Evolutionary conservation across 768 basidiomycete species (phyloP), one percentile per base, ranked within the genome.

Genomic region (Lyophyllum semitale): DNA sequence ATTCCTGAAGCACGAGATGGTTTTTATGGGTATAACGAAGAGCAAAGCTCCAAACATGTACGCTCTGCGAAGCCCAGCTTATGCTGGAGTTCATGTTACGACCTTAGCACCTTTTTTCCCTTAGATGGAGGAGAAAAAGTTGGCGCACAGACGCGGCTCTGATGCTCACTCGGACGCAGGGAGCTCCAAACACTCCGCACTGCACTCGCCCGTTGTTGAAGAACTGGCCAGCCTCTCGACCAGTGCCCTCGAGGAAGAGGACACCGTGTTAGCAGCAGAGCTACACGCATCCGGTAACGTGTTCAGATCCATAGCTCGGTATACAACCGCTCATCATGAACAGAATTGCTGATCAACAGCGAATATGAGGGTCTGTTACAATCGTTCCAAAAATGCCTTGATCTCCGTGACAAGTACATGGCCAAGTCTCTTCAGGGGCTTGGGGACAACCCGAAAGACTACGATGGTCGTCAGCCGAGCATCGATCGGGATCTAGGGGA

Each of bases 331-430:
- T 51, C 4, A 37, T 37, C 56, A 48, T 38, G 32, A 44, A 58
- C 53, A 73, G 71, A 75, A 52, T 54, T 69, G 13, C 58, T 71
- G 30, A 63, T 78, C 40, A 75, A 66, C 13, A 69, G 73, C 2
- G 86, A 87, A 63, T 76, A 82, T 49, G 69, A 75, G 11, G 71
- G 77, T 8, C 77, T 93, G 13, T 85, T 90, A 57, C 79, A 85
- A 57, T 80, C 88, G 1, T 84, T 98, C 66, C 84, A 89, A 55
- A 84, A 79, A 65, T 98, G 96, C 66, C 84, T 98, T 44, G 85
- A 91, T 51, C 77, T 98, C 18, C 89, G 97, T 25, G 96, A 98
- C 75, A 98, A 98, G 73, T 99, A 98, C 75, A 95, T 97, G 75
- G 60, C 77, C 6, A 83, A 83, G 55, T 98, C 95, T 1, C 81